These are phyloP conservation scores for Colletotrichum gloeosporioides DNA, from an alignment of 2,329 filamentous ascomycete genomes.

Conservation along the genomic window DNA sequence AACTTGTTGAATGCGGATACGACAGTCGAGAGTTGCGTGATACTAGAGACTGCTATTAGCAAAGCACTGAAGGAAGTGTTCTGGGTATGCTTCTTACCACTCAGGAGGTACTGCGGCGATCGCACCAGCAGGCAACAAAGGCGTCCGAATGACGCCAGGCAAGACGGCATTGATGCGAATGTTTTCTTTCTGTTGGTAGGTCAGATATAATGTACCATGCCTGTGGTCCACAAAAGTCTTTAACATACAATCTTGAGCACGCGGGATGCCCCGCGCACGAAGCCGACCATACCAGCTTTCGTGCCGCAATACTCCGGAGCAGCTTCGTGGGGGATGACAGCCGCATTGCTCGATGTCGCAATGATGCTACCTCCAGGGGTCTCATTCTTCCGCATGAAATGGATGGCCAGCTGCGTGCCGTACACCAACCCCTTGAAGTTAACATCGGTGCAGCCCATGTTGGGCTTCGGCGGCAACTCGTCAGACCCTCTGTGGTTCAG, in stretches of 20 bases:
- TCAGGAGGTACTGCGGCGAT: not conserved
- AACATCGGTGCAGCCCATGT: conserved; percentile 48
- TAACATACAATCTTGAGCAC: conserved; percentile 35
- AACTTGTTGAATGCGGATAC: conserved; percentile 50
- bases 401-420: conserved; percentile 52
- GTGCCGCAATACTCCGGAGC: conserved; percentile 57
- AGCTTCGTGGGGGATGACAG: conserved; percentile 45
- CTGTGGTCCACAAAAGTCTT: not conserved
- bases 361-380: conserved; percentile 48
- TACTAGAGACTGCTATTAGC: not conserved
- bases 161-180: not conserved
- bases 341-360: conserved; percentile 47
- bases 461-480: not conserved
- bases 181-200: not conserved
- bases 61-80: not conserved
- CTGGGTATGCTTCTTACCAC: not conserved
- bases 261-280: conserved; percentile 42
- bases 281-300: conserved; percentile 51
- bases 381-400: conserved; percentile 58
- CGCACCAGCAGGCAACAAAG: not conserved
- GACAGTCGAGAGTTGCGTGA: conserved; percentile 49
- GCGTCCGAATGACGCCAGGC: not conserved
- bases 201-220: not conserved
- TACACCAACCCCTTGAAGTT: conserved; percentile 57
- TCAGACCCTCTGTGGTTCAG: not conserved